Evolutionary conservation across 2,329 filamentous ascomycete genomes (phyloP), one percentile per base, ranked within the genome.

Genomic region (Diaporthe helianthi): DNA sequence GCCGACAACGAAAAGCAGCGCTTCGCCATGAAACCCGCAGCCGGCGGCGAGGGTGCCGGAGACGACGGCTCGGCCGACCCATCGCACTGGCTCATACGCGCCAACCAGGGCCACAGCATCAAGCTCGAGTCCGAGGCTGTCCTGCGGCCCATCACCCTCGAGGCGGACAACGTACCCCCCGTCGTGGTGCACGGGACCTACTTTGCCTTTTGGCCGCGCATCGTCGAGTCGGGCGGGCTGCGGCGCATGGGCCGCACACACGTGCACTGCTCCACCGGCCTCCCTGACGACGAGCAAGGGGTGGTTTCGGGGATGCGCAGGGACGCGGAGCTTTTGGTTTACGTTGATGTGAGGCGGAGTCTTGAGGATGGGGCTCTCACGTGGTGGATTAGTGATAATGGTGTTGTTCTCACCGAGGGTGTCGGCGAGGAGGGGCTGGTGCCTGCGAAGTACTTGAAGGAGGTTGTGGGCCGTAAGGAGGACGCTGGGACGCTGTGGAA

Each of bases 71-170:
- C 46, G 24, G 76, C 77, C 10, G 83, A 91, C 61, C 85, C 93
- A 0, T 79, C 85, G 0, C 85, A 92, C 78, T 98, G 90, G 83
- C 85, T 97, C 38, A 98, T 99, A 81, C 93, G 96, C 76, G 96
- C 96, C 33, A 97, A 97, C 77, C 96, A 98, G 82, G 96, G 96
- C 67, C 96, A 98, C 83, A 93, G 89, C 75, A 92, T 99, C 77
- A 89, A 89, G 76, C 82, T 90, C 44, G 90, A 93, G 33, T 89
- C 89, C n/a, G 88, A 90, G 55, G 86, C 86, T 0, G 85, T 97
- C 2, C 87, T 97, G 3, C 86, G 84, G 24, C 89, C 90, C 8
- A 83, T 98, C 69, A 90, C 88, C 1, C 76, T 88, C 0, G 85
- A 86, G 41, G 80, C 78, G 8, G 85, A 76, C 29, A 87, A 87